Conservation (phyloP, 1,284 basidiomycete species). For the Trichosporon coremiiforme region DNA sequence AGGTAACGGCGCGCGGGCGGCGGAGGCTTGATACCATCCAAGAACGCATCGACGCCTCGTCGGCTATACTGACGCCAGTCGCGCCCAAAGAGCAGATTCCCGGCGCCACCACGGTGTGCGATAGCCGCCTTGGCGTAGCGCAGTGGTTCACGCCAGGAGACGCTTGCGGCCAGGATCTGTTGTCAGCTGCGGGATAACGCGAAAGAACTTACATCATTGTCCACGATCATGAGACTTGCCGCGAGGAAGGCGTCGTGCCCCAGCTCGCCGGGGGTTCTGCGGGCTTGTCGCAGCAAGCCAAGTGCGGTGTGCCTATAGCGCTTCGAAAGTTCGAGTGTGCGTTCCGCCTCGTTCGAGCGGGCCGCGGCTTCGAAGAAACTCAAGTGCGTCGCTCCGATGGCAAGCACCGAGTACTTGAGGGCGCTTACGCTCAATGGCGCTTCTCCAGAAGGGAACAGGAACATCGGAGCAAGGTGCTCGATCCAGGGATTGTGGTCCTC, state of each 20-base stretch:
- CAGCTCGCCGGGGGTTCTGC: constrained; percentile 34
- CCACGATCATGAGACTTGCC: constrained; percentile 35
- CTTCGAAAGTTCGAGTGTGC: constrained; percentile 32
- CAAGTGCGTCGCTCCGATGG: constrained; percentile 43
- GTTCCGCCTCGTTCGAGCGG: constrained; percentile 22
- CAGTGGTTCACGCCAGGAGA: constrained; percentile 43
- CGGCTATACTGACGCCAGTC: constrained; percentile 35
- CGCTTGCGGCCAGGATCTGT: constrained; percentile 41
- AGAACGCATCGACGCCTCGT: constrained; percentile 39
- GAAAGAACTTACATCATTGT: constrained; percentile 38
- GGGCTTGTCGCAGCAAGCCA: constrained; percentile 39
- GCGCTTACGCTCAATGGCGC: constrained; percentile 39
- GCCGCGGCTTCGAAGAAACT: constrained; percentile 31
- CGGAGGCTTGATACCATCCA: constrained; percentile 31
- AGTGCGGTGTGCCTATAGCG: constrained; percentile 37
- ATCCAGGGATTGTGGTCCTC: constrained; percentile 51
- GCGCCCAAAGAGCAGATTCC: constrained; percentile 37
- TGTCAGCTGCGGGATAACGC: not conserved
- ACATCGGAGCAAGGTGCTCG: constrained; percentile 44
- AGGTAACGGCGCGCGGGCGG: constrained; percentile 32
- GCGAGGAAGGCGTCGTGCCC: constrained; percentile 42
- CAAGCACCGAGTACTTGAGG: constrained; percentile 43
- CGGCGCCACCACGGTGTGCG: constrained; percentile 41
- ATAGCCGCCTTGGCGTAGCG: constrained; percentile 38
- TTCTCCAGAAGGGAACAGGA: constrained; percentile 41